phyloP scores from a whole-genome alignment of 176 grass and related monocot genomes.

The Triticum dicoccoides region DNA sequence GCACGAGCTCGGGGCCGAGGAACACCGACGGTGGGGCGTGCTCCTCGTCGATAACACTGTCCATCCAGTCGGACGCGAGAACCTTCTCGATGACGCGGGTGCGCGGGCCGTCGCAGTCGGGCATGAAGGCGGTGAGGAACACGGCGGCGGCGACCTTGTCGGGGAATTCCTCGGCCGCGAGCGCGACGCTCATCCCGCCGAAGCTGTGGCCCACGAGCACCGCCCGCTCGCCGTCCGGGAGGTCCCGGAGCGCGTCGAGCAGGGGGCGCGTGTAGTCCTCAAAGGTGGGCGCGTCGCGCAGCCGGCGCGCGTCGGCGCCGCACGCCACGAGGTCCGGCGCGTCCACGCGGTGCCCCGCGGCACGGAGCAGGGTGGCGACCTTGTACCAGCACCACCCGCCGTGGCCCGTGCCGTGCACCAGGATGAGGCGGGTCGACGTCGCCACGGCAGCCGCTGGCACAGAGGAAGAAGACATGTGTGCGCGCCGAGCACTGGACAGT shows the following conservation, averaged over 20 bases:
- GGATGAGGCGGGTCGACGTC: conserved; percentile 34
- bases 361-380: conserved; percentile 37
- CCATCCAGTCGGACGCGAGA: conserved; percentile 26
- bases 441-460: background rate
- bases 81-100: conserved; percentile 18
- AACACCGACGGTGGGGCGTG: conserved; percentile 25
- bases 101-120: conserved; percentile 18
- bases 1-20: conserved; percentile 49
- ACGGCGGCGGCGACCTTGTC: conserved; percentile 58
- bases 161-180: conserved; percentile 54
- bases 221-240: conserved; percentile 40
- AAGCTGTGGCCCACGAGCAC: conserved; percentile 60
- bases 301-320: conserved; percentile 35
- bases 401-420: conserved; percentile 58
- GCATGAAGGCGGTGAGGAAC: conserved; percentile 63
- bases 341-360: conserved; percentile 36
- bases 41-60: conserved; percentile 15
- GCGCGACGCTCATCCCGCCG: conserved; percentile 45
- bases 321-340: conserved; percentile 47
- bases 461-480: background rate
- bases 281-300: conserved; percentile 42
- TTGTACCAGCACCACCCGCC: conserved; percentile 70
- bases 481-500: background rate
- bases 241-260: conserved; percentile 32
- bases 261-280: conserved; percentile 58